Evolutionary conservation across 2,329 filamentous ascomycete species (phyloP), one percentile per base, ranked within the genome.

Genomic region (Neonectria magnoliae): DNA sequence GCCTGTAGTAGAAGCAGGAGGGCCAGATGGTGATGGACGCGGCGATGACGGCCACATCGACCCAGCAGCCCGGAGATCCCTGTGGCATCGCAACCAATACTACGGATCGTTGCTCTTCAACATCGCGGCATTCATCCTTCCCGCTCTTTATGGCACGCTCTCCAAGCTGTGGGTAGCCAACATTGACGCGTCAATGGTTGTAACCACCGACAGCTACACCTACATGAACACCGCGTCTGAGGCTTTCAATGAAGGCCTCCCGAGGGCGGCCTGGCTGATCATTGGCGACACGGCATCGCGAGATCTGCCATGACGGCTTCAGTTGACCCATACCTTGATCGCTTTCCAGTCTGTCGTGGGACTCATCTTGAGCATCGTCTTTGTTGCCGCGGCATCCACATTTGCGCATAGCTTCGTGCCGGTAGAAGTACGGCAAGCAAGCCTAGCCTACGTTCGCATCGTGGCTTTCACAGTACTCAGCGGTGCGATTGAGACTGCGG

Each of bases 191-290:
- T 85, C 82, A 1, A 75, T 77, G 68, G 76, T 79, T 8, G 76
- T 77, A 2, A 77, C 77, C 8, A 78, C 76, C 3, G 78, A 79
- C 10, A 80, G 84, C 0, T 92, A 91, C 76, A 92, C 89, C 0
- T 93, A 93, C 75, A 91, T 93, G 64, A 83, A 85, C 20, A 84
- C 88, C 0, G 82, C 92, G 0, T 86, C 85, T 1, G 88, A 93
- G 73, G 89, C 92, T 0, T 76, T 93, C 16, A 93, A 93, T 68
- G 91, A 93, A 74, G 90, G 91, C 0, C 85, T 93, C 0, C 90
- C 90, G 0, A 83, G 90, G 22, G 88, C 90, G 0, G 84, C 89
- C 0, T 93, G 88, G 87, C 81, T 89, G 6, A 84, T 91, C 61
- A 92, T 93, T 61, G 90, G 89, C 8, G 89, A 93, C 76, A 84